Conservation (phyloP, 495 filamentous ascomycete genomes). For the Halenospora varia region DNA sequence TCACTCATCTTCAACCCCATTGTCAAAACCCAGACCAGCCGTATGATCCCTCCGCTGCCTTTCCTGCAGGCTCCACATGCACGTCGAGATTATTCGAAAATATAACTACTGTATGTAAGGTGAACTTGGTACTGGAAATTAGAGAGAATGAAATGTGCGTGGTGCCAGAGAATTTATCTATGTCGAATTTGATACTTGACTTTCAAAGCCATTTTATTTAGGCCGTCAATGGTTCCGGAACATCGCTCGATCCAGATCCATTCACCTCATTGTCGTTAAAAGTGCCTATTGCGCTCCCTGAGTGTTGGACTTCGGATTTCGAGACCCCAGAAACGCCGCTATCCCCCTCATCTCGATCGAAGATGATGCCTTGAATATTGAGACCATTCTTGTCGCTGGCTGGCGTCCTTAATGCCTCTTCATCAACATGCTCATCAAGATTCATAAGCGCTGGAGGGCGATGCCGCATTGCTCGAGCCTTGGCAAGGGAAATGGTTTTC, state of each 20-base stretch:
- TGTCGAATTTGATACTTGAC: neutral
- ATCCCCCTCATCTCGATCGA: slow-evolving; percentile 38
- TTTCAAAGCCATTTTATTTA: neutral
- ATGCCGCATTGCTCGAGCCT: slow-evolving; percentile 24
- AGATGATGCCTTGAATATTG: slow-evolving; percentile 36
- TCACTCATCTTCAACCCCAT: neutral
- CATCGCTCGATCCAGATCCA: neutral
- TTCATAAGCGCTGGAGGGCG: slow-evolving; percentile 83
- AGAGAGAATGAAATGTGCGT: neutral
- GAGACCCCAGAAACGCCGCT: slow-evolving; percentile 40
- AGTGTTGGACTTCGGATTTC: slow-evolving; percentile 12
- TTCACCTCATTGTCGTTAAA: neutral
- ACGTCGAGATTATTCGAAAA: neutral
- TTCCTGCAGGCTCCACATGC: neutral
- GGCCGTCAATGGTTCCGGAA: neutral
- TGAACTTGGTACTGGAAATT: slow-evolving; percentile 1
- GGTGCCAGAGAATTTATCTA: neutral
- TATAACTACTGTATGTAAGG: neutral
- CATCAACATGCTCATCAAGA: slow-evolving; percentile 50
- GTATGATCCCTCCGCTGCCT: neutral
- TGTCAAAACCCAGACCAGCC: neutral
- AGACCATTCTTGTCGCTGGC: slow-evolving; percentile 36
- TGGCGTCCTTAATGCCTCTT: slow-evolving; percentile 22
- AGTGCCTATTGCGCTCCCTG: slow-evolving; percentile 13
- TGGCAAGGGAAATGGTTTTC: slow-evolving; percentile 51